Evolutionary conservation across 169 alveolate genomes (phyloP).

Genomic region (Plasmodium fragile): DNA sequence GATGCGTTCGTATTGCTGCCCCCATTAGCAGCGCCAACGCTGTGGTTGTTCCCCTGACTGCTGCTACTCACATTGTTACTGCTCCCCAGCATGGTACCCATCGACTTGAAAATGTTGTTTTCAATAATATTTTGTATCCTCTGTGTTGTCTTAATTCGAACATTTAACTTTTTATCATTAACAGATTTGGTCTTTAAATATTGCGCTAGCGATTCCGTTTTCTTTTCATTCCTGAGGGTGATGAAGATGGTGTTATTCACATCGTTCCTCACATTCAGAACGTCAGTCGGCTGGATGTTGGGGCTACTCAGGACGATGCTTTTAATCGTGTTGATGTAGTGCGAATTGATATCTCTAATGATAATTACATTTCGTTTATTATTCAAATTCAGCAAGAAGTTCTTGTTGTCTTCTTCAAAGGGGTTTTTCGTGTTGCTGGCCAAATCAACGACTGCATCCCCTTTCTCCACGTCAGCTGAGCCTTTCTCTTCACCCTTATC

Average conservation of each 20-base stretch:
- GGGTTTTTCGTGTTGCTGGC: not conserved
- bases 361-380: conserved; percentile 64
- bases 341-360: conserved; percentile 63
- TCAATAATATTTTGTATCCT: conserved; percentile 66
- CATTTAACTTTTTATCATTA: conserved; percentile 61
- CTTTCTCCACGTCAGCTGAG: not conserved
- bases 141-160: conserved; percentile 64
- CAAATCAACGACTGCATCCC: not conserved
- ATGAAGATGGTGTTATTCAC: conserved; percentile 73
- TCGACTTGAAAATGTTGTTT: conserved; percentile 50
- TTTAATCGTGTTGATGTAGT: conserved; percentile 43
- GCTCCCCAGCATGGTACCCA: not conserved
- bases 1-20: not conserved
- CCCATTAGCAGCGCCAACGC: not conserved
- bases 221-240: conserved; percentile 67
- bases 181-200: conserved; percentile 67
- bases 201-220: conserved; percentile 65
- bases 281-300: conserved; percentile 41
- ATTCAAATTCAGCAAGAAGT: conserved; percentile 57
- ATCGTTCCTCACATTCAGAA: conserved; percentile 49
- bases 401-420: conserved; percentile 64
- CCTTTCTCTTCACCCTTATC: not conserved
- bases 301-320: conserved; percentile 41
- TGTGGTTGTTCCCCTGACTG: not conserved
- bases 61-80: not conserved